A percentile compares a stretch with the other conserved stretches of the same genome.
These are phyloP conservation scores for Xylogone sp. DNA, from an alignment of 2,329 filamentous ascomycete species.

Conservation along the genomic window DNA sequence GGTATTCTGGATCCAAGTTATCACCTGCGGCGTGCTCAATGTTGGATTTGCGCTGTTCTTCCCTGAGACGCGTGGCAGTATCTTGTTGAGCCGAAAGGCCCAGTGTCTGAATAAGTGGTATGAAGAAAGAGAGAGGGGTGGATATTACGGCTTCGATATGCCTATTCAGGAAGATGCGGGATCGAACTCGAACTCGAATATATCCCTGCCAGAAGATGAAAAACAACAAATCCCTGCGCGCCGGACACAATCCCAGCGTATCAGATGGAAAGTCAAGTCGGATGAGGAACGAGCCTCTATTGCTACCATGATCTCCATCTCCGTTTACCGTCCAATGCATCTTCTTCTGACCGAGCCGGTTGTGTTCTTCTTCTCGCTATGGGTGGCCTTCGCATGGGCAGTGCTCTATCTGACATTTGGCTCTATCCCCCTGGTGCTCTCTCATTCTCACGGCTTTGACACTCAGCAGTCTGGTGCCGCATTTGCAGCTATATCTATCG, in stretches of 20 bases:
- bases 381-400: constrained; percentile 88
- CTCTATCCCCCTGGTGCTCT: constrained; percentile 75
- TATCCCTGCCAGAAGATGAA: not conserved
- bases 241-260: constrained; percentile 41
- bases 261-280: constrained; percentile 76
- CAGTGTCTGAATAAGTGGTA: constrained; percentile 75
- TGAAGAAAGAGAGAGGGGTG: constrained; percentile 58
- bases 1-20: constrained; percentile 84
- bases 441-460: constrained; percentile 62
- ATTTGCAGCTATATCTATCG: constrained; percentile 70
- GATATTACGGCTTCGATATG: constrained; percentile 50
- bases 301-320: constrained; percentile 66
- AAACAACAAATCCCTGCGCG: not conserved
- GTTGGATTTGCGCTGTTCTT: constrained; percentile 65
- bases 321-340: constrained; percentile 73
- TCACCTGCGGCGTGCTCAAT: constrained; percentile 62
- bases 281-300: constrained; percentile 74
- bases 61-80: constrained; percentile 76
- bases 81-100: constrained; percentile 75
- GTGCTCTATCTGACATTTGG: constrained; percentile 82
- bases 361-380: constrained; percentile 83
- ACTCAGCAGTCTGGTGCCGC: constrained; percentile 65
- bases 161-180: constrained; percentile 9
- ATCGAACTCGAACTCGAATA: constrained; percentile 5
- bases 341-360: constrained; percentile 73